These are phyloP conservation scores for Capronia americana DNA, from an alignment of 2,329 filamentous ascomycete species.

Conservation along the genomic window DNA sequence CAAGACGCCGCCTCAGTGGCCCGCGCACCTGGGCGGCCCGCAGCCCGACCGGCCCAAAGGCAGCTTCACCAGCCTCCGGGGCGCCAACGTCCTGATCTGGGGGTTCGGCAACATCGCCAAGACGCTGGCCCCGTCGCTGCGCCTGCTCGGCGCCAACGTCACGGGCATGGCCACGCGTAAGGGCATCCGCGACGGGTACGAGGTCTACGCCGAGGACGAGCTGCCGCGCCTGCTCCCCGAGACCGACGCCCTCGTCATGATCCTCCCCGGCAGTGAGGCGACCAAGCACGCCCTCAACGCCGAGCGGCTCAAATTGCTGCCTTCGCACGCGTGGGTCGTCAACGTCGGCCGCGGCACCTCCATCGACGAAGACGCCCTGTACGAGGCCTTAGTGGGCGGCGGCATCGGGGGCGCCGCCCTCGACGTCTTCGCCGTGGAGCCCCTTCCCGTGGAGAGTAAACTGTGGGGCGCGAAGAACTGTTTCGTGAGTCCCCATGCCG, in stretches of 20 bases:
- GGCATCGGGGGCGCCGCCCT: conserved; percentile 69
- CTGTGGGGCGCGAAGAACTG: conserved; percentile 59
- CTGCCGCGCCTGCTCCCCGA: conserved; percentile 60
- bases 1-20: conserved; percentile 59
- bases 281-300: conserved; percentile 63
- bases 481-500: conserved; percentile 36
- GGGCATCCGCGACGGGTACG: conserved; percentile 64
- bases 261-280: conserved; percentile 64
- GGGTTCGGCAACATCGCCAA: conserved; percentile 72
- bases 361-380: conserved; percentile 67
- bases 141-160: conserved; percentile 64
- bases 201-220: conserved; percentile 63
- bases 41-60: conserved; percentile 55
- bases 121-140: conserved; percentile 62
- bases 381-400: conserved; percentile 62
- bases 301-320: conserved; percentile 60
- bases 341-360: conserved; percentile 63
- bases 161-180: conserved; percentile 62
- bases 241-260: conserved; percentile 72
- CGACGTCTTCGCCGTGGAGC: conserved; percentile 75
- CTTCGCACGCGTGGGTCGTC: conserved; percentile 54
- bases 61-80: conserved; percentile 65
- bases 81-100: conserved; percentile 66
- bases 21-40: conserved; percentile 66
- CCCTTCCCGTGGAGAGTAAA: conserved; percentile 65